Evolutionary conservation across 306 rosid species (phyloP).

Genomic region (Spatholobus suberectus): DNA sequence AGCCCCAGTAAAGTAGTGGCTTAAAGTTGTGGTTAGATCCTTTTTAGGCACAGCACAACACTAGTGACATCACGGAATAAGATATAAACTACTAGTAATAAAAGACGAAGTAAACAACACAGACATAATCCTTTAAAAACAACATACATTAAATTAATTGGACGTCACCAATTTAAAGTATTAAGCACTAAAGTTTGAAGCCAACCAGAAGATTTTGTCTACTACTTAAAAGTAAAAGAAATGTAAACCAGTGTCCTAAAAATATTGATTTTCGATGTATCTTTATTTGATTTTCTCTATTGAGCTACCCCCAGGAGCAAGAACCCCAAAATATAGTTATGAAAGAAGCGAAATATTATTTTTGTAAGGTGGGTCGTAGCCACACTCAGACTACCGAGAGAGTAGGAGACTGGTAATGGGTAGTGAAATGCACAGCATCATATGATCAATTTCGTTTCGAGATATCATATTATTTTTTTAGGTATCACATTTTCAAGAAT

Average conservation of each 20-base stretch:
- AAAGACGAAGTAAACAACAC: not conserved
- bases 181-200: not conserved
- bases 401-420: too few relatives aligned
- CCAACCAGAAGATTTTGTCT: not conserved
- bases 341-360: not conserved
- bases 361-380: too few relatives aligned
- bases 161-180: not conserved
- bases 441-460: not conserved
- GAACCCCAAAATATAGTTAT: not conserved
- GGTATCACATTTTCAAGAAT: too few relatives aligned
- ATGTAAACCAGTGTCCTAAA: not conserved
- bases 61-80: constrained; percentile 31
- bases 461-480: too few relatives aligned
- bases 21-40: constrained; percentile 40
- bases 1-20: not conserved
- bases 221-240: not conserved
- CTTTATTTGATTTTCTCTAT: not conserved
- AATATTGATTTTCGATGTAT: not conserved
- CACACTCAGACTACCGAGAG: too few relatives aligned
- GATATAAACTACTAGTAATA: not conserved
- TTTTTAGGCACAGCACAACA: constrained; percentile 33
- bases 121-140: not conserved
- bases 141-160: not conserved
- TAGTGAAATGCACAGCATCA: not conserved
- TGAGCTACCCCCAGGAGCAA: not conserved